These are phyloP conservation scores for Picea abies DNA, from an alignment of 83 land plant genomes.

Conservation along the genomic window DNA sequence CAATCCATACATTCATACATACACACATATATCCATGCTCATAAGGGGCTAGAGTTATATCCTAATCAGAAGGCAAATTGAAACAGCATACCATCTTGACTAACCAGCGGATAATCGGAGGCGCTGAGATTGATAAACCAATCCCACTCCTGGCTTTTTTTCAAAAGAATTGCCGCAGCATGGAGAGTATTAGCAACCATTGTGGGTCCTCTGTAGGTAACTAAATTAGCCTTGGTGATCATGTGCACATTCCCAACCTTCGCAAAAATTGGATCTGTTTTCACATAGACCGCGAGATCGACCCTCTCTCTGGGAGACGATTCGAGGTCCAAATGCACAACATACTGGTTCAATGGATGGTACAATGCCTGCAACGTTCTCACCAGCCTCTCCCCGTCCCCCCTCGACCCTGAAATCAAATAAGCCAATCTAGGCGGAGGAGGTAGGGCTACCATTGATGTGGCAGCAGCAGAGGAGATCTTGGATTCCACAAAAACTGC, in stretches of 20 bases:
- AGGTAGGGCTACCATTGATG: neutral
- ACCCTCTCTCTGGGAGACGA: conserved; percentile 47
- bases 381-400: conserved; percentile 44
- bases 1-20: too few relatives aligned
- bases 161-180: conserved; percentile 55
- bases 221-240: conserved; percentile 60
- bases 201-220: conserved; percentile 69
- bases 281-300: conserved; percentile 30
- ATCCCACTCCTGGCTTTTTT: conserved; percentile 63
- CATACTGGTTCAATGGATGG: conserved; percentile 58
- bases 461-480: conserved; percentile 31
- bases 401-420: conserved; percentile 63
- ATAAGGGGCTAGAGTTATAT: too few relatives aligned
- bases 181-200: conserved; percentile 78
- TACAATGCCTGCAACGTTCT: conserved; percentile 54
- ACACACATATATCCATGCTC: too few relatives aligned
- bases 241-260: conserved; percentile 53
- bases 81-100: conserved; percentile 59
- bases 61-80: too few relatives aligned
- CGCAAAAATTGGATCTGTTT: conserved; percentile 19
- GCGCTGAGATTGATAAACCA: conserved; percentile 79
- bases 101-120: conserved; percentile 67
- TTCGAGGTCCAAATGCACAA: conserved; percentile 58
- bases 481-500: conserved; percentile 57
- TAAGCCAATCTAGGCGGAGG: conserved; percentile 54